These are phyloP conservation scores for Globisporangium cederbergense DNA, from an alignment of 352 stramenopile species.

Conservation along the genomic window DNA sequence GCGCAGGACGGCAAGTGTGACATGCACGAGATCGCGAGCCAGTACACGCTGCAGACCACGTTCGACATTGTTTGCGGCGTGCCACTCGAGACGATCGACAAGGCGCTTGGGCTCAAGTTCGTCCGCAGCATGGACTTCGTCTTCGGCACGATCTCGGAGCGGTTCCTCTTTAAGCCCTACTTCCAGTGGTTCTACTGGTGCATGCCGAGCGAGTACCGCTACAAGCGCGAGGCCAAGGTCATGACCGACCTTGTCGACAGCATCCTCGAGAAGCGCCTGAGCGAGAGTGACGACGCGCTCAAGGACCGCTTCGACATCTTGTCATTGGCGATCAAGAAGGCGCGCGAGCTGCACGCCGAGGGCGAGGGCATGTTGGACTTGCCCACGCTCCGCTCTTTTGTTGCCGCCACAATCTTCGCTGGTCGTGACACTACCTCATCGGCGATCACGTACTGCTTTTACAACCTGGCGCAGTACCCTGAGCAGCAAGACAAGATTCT, in stretches of 20 bases:
- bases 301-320: conserved; percentile 35
- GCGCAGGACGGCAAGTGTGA: conserved; percentile 23
- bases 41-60: conserved; percentile 50
- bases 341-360: conserved; percentile 34
- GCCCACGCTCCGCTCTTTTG: not conserved
- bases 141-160: conserved; percentile 42
- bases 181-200: conserved; percentile 42
- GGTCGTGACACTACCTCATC: not conserved
- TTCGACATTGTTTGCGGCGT: conserved; percentile 57
- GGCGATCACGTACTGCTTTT: conserved; percentile 31
- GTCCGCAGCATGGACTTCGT: conserved; percentile 46
- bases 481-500: conserved; percentile 45
- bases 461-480: conserved; percentile 59
- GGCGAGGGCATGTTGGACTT: conserved; percentile 13
- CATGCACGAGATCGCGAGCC: conserved; percentile 45
- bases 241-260: conserved; percentile 30
- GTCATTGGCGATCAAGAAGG: conserved; percentile 50
- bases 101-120: conserved; percentile 25
- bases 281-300: conserved; percentile 30
- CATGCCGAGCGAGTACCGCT: conserved; percentile 55
- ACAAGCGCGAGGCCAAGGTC: conserved; percentile 24
- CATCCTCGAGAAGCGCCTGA: conserved; percentile 36
- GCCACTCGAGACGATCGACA: conserved; percentile 29
- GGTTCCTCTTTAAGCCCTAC: conserved; percentile 53
- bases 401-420: not conserved